Evolutionary conservation across 2,329 filamentous ascomycete species (phyloP).

Genomic region (Cytospora mali): DNA sequence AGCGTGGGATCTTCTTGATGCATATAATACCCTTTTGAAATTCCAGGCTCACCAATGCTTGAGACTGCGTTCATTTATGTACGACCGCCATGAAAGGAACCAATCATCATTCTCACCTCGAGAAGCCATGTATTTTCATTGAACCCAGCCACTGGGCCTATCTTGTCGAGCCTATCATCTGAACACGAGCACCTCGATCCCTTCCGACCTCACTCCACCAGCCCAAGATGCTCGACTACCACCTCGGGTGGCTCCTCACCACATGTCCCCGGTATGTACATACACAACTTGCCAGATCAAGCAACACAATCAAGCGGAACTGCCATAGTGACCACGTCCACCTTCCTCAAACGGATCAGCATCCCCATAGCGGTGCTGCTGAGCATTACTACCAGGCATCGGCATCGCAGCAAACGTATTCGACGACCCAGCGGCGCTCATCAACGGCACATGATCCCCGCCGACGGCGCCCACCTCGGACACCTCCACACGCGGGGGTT

Average conservation of each 20-base stretch:
- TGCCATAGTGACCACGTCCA: neutral
- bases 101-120: neutral
- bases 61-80: no score
- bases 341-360: neutral
- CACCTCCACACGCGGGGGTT: neutral
- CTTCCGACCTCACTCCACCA: neutral
- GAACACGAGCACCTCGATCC: no score
- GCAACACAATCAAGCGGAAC: neutral
- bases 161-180: neutral
- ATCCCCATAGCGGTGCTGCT: neutral
- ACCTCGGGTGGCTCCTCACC: neutral
- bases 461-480: neutral
- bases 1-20: neutral
- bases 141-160: neutral
- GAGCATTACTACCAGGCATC: neutral
- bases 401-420: neutral
- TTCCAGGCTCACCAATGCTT: no score
- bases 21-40: neutral
- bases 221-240: neutral
- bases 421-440: neutral
- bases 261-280: neutral
- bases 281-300: neutral
- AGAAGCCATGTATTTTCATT: neutral
- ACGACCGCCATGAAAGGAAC: neutral
- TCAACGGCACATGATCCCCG: slow-evolving; percentile 2